Percentiles rank a stretch among this genome's conserved stretches.
Conservation (phyloP, 495 filamentous ascomycete species). For the Penicillium cinerascens region DNA sequence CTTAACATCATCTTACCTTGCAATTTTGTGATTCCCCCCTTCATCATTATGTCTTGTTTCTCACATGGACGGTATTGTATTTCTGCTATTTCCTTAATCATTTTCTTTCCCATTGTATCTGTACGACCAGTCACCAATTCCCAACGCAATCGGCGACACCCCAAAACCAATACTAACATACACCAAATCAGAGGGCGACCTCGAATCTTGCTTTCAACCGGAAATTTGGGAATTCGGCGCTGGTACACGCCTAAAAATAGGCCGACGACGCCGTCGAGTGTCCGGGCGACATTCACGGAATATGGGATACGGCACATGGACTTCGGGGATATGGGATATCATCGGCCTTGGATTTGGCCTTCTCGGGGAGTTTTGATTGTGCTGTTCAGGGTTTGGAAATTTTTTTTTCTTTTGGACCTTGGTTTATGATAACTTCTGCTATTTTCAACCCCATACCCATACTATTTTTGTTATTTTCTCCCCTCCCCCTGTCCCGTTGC, state of each 20-base stretch:
- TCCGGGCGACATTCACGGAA: constrained; percentile 9
- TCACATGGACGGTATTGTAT: constrained; percentile 18
- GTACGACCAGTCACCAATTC: background rate
- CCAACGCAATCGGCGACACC: background rate
- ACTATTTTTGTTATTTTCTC: constrained; percentile 10
- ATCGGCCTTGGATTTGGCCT: constrained; percentile 7
- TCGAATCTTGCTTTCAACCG: constrained; percentile 17
- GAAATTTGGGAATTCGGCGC: constrained; percentile 15
- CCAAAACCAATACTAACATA: constrained; percentile 18
- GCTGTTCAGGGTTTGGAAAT: constrained; percentile 3
- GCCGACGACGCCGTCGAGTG: background rate
- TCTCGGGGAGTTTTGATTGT: constrained; percentile 7
- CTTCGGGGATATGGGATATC: constrained; percentile 13
- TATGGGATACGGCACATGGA: constrained; percentile 9
- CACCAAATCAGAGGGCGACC: constrained; percentile 28
- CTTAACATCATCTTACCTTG: background rate
- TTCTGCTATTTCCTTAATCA: constrained; percentile 7
- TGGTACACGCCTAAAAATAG: constrained; percentile 10
- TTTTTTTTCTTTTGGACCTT: constrained; percentile 3
- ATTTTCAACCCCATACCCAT: background rate
- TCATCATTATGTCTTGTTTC: constrained; percentile 3
- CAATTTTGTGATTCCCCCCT: constrained; percentile 10
- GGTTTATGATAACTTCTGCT: background rate
- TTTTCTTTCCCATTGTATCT: background rate
- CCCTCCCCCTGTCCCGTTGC: background rate